Conservation (phyloP, 805 yeast species). For the Starmerella vitae region DNA sequence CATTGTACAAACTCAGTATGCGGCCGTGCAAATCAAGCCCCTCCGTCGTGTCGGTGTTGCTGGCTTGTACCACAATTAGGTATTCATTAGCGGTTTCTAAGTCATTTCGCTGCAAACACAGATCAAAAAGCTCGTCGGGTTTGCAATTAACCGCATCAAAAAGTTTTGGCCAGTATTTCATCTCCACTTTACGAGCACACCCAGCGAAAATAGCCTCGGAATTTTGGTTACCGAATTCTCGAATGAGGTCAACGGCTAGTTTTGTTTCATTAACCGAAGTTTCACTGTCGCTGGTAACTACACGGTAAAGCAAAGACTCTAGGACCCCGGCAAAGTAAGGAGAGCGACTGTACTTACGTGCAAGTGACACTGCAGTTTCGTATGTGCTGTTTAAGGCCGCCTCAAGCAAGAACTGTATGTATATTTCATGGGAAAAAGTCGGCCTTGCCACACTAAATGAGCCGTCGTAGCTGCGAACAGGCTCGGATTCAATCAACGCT, state of each 20-base stretch:
- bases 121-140: conserved; percentile 26
- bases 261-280: conserved; percentile 3
- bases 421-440: conserved; percentile 25
- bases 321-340: conserved; percentile 32
- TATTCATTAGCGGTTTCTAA: conserved; percentile 32
- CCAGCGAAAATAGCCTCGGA: conserved; percentile 29
- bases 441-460: conserved; percentile 26
- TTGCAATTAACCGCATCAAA: conserved; percentile 29
- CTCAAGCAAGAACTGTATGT: conserved; percentile 26
- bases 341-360: conserved; percentile 24
- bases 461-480: conserved; percentile 26
- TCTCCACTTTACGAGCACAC: conserved; percentile 47
- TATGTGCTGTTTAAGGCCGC: conserved; percentile 18
- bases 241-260: conserved; percentile 23
- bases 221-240: conserved; percentile 27
- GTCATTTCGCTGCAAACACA: conserved; percentile 25
- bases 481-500: conserved; percentile 38
- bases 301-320: conserved; percentile 30
- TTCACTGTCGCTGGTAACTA: conserved; percentile 13
- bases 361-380: conserved; percentile 20
- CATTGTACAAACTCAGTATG: conserved; percentile 21
- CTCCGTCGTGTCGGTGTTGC: conserved; percentile 17
- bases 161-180: conserved; percentile 37
- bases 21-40: conserved; percentile 12
- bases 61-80: conserved; percentile 29